Percentiles rank a stretch among this genome's conserved stretches.
These are phyloP conservation scores for Cryptococcus deneoformans DNA, from an alignment of 1,284 basidiomycete genomes.

Conservation along the genomic window DNA sequence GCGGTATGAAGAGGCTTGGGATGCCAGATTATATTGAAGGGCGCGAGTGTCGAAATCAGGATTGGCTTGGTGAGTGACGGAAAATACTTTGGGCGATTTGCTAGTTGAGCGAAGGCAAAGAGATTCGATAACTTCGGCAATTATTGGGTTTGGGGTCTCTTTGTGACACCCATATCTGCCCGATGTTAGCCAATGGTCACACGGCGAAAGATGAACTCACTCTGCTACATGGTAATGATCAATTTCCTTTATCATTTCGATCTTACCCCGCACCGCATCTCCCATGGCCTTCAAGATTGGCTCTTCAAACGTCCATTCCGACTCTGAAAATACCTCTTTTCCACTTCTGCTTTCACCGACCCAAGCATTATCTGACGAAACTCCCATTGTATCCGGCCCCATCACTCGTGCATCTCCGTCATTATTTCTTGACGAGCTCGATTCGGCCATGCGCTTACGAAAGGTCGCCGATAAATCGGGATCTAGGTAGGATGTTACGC, in stretches of 20 bases:
- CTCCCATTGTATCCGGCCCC: neutral
- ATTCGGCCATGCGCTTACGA: neutral
- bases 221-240: slow-evolving; percentile 18
- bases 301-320: slow-evolving; percentile 21
- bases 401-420: neutral
- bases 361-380: neutral
- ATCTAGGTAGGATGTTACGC: neutral
- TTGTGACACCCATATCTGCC: slow-evolving; percentile 19
- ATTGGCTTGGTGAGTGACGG: slow-evolving; percentile 19
- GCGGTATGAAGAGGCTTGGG: slow-evolving; percentile 16
- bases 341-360: neutral
- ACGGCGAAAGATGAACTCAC: slow-evolving; percentile 8
- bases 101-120: slow-evolving; percentile 3
- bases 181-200: neutral
- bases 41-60: slow-evolving; percentile 16
- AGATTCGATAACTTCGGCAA: slow-evolving; percentile 11
- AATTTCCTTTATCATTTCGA: slow-evolving; percentile 1
- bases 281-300: slow-evolving; percentile 12
- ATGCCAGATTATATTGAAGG: slow-evolving; percentile 12
- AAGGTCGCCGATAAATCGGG: neutral
- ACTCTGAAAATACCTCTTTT: slow-evolving; percentile 7
- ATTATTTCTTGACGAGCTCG: too few relatives aligned
- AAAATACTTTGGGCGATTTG: slow-evolving; percentile 6
- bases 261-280: slow-evolving; percentile 3
- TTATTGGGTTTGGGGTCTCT: slow-evolving; percentile 16